Conservation (phyloP, 257 asterid species). For the Primulina tabacum region DNA sequence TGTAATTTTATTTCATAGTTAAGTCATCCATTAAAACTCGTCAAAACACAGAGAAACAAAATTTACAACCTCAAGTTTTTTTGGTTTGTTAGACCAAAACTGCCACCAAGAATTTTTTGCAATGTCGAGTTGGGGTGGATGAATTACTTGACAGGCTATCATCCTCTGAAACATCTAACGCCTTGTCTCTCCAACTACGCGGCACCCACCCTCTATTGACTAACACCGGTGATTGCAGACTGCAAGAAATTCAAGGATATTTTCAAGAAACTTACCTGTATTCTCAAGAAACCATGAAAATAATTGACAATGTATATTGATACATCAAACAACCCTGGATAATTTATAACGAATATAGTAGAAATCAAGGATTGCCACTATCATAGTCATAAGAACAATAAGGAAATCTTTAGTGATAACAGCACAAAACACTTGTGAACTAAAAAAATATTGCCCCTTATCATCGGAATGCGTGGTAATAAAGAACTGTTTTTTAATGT, state of each 20-base stretch:
- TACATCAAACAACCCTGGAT: conserved; percentile 16
- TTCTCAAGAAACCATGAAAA: conserved; percentile 24
- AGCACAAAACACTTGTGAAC: neutral
- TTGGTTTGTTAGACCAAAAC: conserved; percentile 54
- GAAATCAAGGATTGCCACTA: neutral
- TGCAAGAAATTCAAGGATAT: conserved; percentile 39
- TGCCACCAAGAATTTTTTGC: conserved; percentile 52
- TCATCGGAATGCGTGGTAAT: too few species aligned
- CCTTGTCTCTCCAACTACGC: conserved; percentile 87
- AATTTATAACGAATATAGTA: neutral
- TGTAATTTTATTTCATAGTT: conserved; percentile 27
- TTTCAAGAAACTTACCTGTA: conserved; percentile 30
- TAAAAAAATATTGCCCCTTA: neutral
- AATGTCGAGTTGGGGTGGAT: conserved; percentile 39
- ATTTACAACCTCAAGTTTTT: conserved; percentile 39
- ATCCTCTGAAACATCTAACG: conserved; percentile 35
- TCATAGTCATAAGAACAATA: neutral
- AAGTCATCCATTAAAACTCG: conserved; percentile 13
- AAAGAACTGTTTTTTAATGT: neutral
- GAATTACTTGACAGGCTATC: conserved; percentile 28
- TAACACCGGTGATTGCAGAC: conserved; percentile 61
- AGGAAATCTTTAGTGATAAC: neutral
- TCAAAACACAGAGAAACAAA: conserved; percentile 19
- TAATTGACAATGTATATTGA: neutral
- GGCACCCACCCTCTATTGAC: conserved; percentile 99